phyloP scores from a whole-genome alignment of 305 asterid species.

The Solanum hybrid region DNA sequence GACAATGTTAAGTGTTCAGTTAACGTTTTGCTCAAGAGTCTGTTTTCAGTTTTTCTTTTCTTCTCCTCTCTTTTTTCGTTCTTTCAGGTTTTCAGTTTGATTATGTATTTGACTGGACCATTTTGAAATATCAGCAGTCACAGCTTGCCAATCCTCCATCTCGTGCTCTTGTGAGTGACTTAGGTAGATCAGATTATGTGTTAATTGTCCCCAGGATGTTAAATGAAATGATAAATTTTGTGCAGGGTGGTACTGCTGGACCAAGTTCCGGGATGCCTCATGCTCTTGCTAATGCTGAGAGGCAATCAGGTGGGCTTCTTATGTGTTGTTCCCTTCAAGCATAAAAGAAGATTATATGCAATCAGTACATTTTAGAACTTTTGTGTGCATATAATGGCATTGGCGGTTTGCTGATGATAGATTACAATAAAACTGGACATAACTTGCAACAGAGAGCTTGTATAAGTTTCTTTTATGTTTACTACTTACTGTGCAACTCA shows the following conservation, averaged over 20 bases:
- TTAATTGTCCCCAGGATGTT: background rate
- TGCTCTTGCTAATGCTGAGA: slow-evolving; percentile 35
- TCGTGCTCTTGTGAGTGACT: slow-evolving; percentile 53
- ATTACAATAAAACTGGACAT: background rate
- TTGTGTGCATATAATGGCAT: background rate
- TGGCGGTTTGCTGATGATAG: background rate
- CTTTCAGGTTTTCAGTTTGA: slow-evolving; percentile 71
- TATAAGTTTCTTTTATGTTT: background rate
- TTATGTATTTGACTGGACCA: slow-evolving; percentile 82
- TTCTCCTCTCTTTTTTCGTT: background rate
- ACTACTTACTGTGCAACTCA: background rate
- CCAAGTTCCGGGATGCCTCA: slow-evolving; percentile 60
- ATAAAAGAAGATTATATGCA: background rate
- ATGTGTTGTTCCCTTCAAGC: background rate
- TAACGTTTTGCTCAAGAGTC: background rate
- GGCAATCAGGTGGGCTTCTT: slow-evolving; percentile 40
- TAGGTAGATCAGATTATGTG: background rate
- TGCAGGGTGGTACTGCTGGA: slow-evolving; percentile 60
- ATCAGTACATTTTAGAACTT: background rate
- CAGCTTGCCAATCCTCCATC: slow-evolving; percentile 75
- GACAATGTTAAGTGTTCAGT: background rate
- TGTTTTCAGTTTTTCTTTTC: background rate
- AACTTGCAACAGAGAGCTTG: background rate
- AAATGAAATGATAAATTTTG: slow-evolving; percentile 7
- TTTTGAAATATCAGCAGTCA: slow-evolving; percentile 74